These are phyloP conservation scores for Cutaneotrichosporon cutaneum DNA, from an alignment of 1,284 basidiomycete species.

Conservation along the genomic window DNA sequence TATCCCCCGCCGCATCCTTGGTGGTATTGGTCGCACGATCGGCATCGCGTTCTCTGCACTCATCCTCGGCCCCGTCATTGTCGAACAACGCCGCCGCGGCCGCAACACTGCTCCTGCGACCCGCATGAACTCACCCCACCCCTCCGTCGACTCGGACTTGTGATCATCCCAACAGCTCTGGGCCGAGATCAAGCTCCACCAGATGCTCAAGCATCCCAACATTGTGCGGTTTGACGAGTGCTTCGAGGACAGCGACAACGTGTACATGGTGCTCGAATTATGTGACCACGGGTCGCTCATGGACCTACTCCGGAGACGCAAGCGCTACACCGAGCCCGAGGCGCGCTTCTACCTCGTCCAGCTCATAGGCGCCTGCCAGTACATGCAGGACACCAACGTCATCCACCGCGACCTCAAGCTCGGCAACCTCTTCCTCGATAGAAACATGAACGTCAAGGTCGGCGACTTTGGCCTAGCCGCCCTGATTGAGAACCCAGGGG, in stretches of 20 bases:
- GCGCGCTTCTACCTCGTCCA: constrained; percentile 90
- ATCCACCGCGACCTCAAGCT: constrained; percentile 96
- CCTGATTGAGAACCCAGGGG: constrained; percentile 91
- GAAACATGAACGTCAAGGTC: constrained; percentile 91
- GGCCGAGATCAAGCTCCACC: constrained; percentile 98
- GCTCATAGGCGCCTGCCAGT: constrained; percentile 90
- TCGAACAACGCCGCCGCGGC: not conserved
- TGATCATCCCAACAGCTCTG: constrained; percentile 64
- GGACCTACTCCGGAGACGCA: constrained; percentile 86
- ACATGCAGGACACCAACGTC: constrained; percentile 92
- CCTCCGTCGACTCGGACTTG: not conserved
- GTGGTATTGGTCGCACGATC: not conserved
- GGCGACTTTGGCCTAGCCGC: constrained; percentile 98
- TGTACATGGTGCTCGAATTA: constrained; percentile 95
- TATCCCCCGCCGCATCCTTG: not conserved
- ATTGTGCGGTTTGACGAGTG: constrained; percentile 90
- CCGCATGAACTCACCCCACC: not conserved
- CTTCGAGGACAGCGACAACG: constrained; percentile 93
- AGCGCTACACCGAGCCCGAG: constrained; percentile 88
- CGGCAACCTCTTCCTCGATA: constrained; percentile 91
- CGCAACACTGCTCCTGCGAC: not conserved
- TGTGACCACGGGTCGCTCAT: constrained; percentile 76
- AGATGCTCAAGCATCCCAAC: constrained; percentile 85
- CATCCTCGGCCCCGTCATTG: not conserved
- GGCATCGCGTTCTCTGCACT: constrained; percentile 11